Conservation (phyloP, 2,329 filamentous ascomycete genomes). For the Pezizomycotina sp. region DNA sequence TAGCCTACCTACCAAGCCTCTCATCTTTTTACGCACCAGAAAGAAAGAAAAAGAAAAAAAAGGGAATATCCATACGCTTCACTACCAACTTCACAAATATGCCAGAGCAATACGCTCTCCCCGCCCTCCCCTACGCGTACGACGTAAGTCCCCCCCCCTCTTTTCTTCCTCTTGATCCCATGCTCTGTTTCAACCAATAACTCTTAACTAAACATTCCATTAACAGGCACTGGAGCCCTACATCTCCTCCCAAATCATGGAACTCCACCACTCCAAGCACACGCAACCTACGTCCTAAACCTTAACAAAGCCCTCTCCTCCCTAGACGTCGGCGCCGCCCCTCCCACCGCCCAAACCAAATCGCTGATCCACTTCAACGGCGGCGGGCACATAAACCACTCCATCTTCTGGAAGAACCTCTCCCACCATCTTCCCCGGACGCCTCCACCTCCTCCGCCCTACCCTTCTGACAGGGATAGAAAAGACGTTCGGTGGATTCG, state of each 20-base stretch:
- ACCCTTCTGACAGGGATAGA: slow-evolving; percentile 45
- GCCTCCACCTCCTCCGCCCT: slow-evolving; percentile 40
- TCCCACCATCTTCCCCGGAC: slow-evolving; percentile 41
- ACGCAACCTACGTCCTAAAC: slow-evolving; percentile 62
- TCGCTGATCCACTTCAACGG: slow-evolving; percentile 62
- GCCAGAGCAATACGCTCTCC: slow-evolving; percentile 39
- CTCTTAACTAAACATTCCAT: neutral
- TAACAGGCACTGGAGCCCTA: slow-evolving; percentile 50
- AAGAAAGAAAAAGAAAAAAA: no score
- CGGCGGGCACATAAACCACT: slow-evolving; percentile 86
- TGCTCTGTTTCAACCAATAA: neutral
- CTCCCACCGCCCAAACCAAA: slow-evolving; percentile 9
- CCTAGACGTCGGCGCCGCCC: no score
- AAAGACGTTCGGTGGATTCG: slow-evolving; percentile 50
- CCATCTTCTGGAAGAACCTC: slow-evolving; percentile 79
- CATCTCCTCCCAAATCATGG: slow-evolving; percentile 66
- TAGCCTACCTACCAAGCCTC: no score
- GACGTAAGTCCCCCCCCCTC: slow-evolving; percentile 39
- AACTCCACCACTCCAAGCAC: slow-evolving; percentile 63
- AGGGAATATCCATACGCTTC: no score
- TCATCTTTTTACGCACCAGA: no score
- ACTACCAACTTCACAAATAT: slow-evolving; percentile 4
- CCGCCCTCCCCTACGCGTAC: slow-evolving; percentile 51
- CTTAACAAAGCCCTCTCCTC: slow-evolving; percentile 50
- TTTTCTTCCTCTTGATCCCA: neutral